A percentile compares a stretch with the other conserved stretches of the same genome.
Evolutionary conservation across 2,329 filamentous ascomycete genomes (phyloP).

Genomic region (Penicillium sp.): DNA sequence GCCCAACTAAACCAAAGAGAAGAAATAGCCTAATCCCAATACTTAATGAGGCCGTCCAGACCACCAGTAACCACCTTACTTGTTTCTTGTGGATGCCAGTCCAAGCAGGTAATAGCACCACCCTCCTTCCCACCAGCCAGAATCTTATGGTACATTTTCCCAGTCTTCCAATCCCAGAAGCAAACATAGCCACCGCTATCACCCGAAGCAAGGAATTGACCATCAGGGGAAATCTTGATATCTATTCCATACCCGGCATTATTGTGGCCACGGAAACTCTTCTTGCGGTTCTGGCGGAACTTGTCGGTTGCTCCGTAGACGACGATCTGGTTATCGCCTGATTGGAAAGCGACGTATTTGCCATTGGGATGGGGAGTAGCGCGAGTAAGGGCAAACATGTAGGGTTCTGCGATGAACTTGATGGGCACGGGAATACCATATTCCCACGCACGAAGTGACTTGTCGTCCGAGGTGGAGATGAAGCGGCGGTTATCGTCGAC

Average conservation of each 20-base stretch:
- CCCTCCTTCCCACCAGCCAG: conserved; percentile 68
- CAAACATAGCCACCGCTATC: conserved; percentile 87
- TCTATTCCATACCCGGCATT: conserved; percentile 93
- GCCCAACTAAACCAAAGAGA: not conserved
- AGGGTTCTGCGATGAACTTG: conserved; percentile 95
- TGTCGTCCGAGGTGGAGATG: conserved; percentile 97
- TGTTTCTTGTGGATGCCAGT: conserved; percentile 97
- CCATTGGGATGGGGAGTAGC: conserved; percentile 81
- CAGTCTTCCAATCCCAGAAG: conserved; percentile 99
- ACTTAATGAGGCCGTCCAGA: conserved; percentile 81
- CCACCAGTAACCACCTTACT: conserved; percentile 92
- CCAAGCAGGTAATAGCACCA: conserved; percentile 77
- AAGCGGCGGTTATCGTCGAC: conserved; percentile 93
- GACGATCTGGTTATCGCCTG: conserved; percentile 91
- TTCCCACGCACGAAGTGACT: conserved; percentile 94
- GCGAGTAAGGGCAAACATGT: conserved; percentile 96
- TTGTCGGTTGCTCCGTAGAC: conserved; percentile 94
- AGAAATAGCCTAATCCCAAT: conserved; percentile 73
- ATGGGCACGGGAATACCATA: conserved; percentile 98
- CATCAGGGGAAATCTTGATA: conserved; percentile 83
- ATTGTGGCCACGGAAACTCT: conserved; percentile 93
- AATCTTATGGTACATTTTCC: conserved; percentile 98
- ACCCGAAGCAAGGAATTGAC: conserved; percentile 83
- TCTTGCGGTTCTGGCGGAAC: conserved; percentile 96
- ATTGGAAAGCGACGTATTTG: conserved; percentile 93